These are phyloP conservation scores for Pezicula neosporulosa DNA, from an alignment of 2,329 filamentous ascomycete genomes.

Conservation along the genomic window DNA sequence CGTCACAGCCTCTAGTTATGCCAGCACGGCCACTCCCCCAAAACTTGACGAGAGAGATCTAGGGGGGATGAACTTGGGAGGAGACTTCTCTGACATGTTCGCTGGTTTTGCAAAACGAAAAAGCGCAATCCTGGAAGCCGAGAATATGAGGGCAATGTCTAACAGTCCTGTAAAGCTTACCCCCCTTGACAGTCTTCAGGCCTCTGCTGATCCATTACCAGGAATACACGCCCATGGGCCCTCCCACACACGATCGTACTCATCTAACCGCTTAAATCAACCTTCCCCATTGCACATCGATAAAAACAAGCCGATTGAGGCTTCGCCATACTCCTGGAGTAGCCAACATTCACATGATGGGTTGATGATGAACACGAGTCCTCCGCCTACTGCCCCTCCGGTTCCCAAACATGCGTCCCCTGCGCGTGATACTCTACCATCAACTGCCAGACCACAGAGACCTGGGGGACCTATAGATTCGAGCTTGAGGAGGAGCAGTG, in stretches of 20 bases:
- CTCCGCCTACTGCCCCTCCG: slow-evolving; percentile 16
- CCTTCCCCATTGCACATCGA: slow-evolving; percentile 26
- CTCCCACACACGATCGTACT: slow-evolving; percentile 14
- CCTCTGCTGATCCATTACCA: slow-evolving; percentile 4
- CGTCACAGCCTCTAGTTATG: slow-evolving; percentile 28
- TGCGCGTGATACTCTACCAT: not conserved
- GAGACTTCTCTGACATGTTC: slow-evolving; percentile 32
- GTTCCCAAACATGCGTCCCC: slow-evolving; percentile 15
- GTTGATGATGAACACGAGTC: slow-evolving; percentile 24
- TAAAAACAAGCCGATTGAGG: slow-evolving; percentile 19
- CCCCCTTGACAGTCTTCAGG: not conserved
- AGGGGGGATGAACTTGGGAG: slow-evolving; percentile 26
- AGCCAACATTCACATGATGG: slow-evolving; percentile 26
- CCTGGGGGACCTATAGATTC: slow-evolving; percentile 10
- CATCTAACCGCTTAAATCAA: slow-evolving; percentile 15
- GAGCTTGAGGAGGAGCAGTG: slow-evolving; percentile 27
- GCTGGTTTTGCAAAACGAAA: slow-evolving; percentile 25
- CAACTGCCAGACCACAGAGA: slow-evolving; percentile 11
- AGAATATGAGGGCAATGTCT: slow-evolving; percentile 17
- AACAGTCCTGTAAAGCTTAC: slow-evolving; percentile 22
- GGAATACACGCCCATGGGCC: slow-evolving; percentile 15
- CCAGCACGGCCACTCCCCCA: slow-evolving; percentile 29
- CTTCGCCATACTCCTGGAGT: slow-evolving; percentile 27
- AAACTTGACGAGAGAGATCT: slow-evolving; percentile 25
- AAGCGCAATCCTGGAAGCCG: slow-evolving; percentile 21